Evolutionary conservation across 768 basidiomycete species (phyloP), one percentile per base, ranked within the genome.

Genomic region (Galerina sulciceps): DNA sequence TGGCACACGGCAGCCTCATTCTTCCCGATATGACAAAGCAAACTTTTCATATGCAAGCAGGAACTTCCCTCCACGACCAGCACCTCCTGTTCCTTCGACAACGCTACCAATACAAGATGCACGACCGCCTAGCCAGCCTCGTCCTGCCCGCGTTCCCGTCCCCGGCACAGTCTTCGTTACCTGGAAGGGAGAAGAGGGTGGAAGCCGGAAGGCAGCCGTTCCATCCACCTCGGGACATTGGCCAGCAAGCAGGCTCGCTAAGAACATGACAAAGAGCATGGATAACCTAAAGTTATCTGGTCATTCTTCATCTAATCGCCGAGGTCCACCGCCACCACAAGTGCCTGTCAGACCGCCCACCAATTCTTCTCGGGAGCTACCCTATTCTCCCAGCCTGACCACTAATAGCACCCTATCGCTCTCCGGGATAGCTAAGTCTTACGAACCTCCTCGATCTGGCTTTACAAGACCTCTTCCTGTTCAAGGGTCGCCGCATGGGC

Each of bases 241-340:
- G 45, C 65, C 75, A 46, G 58, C 70, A 45, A 76, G 75, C 58
- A 72, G 60, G 42, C 62, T 71, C 56, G 63, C 61, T 31, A 70
- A 70, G 60, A 66, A 67, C 20, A 18, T 58, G 54, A 70, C 82
- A n/a, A 86, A 85, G 71, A 89, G 86, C 63, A 83, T 87, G 79
- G 81, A 81, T 60, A 83, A 84, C 45, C 59, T 73, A 34, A 68
- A 65, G 49, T 46, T 61, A 38, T 34, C 55, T 11, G 22, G 61
- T n/a, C 51, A 76, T 74, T 44, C 67, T 56, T 17, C 63, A 52
- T 15, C 62, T 8, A 58, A 41, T 60, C 73, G 76, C 31, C 70
- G 73, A 17, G 65, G 65, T 13, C 67, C 69, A 14, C 57, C 52
- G n/a, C 55, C 57, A 23, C 55, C 51, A 57, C 51, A 72, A 5